Evolutionary conservation across 1,139 yeast genomes (phyloP), one percentile per base, ranked within the genome.

Genomic region (Pneumocystis jirovecii): DNA sequence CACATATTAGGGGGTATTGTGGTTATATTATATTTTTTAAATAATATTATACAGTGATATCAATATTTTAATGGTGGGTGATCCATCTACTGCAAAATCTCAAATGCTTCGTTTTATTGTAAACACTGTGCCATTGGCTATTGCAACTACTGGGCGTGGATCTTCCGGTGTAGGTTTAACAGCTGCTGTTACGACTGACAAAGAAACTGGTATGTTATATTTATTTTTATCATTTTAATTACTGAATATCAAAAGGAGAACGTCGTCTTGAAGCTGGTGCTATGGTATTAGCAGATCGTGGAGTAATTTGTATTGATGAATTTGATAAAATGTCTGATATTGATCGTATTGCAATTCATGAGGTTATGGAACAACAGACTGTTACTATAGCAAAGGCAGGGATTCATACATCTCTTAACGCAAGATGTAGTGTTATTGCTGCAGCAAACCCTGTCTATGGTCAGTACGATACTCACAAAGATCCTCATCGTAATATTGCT

Each of bases 91-190:
- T 17, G 98, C 98, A 50, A 93, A 93, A 75, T 91, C 97, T 2
- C 98, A 93, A 77, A 86, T 93, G 78, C 82, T 93, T 69, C 82
- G 98, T 71, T 93, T 93, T 74, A 97, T 95, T 25, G 80, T 93
- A 68, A 93, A 93, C 74, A 93, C 97, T 0, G 98, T 98, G 0
- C 81, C 95, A 1, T 80, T 93, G 71, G 98, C 98, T 1, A 91
- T 93, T 72, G 97, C 98, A 37, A 95, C 99, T 1, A 95, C 99
- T 0, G 99, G 99, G 79, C 85, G 96, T 76, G 99, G 98, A 68
- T 91, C 97, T 19, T 91, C 98, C 0, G 99, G 98, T 76, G 99
- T 95, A 63, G 99, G 98, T 87, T 83, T 93, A 73, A 93, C 99
- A 0, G 99, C 99, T 17, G 98, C 99, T 0, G 99, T 93, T 3